phyloP scores from a whole-genome alignment of 2,329 filamentous ascomycete species.

The Thelonectria rubi region DNA sequence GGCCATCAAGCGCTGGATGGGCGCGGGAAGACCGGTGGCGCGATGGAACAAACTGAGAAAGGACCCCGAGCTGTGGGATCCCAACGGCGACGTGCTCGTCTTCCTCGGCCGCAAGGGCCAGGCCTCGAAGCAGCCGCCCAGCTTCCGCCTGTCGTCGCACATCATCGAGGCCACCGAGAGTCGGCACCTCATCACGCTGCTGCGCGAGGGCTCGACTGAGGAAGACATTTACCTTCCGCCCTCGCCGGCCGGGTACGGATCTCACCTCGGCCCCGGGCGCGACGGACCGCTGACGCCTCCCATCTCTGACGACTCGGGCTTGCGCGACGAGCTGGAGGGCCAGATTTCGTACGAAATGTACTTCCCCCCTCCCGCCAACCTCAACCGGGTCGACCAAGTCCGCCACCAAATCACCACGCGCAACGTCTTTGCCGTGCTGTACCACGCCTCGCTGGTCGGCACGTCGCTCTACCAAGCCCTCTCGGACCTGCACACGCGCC shows the following conservation, averaged over 20 bases:
- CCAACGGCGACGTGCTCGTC: slow-evolving; percentile 67
- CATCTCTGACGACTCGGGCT: slow-evolving; percentile 53
- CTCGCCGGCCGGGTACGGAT: slow-evolving; percentile 53
- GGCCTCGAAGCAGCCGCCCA: slow-evolving; percentile 51
- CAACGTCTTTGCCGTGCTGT: slow-evolving; percentile 74
- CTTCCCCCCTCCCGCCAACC: slow-evolving; percentile 65
- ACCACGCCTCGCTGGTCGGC: slow-evolving; percentile 71
- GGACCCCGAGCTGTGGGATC: slow-evolving; percentile 69
- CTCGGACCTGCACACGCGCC: slow-evolving; percentile 67
- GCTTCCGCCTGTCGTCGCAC: slow-evolving; percentile 66
- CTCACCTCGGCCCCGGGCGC: slow-evolving; percentile 32
- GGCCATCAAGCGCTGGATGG: slow-evolving; percentile 63
- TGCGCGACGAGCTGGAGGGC: slow-evolving; percentile 56
- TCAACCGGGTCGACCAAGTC: slow-evolving; percentile 58
- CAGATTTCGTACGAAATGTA: slow-evolving; percentile 70
- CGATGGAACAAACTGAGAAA: slow-evolving; percentile 67
- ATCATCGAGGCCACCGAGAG: slow-evolving; percentile 67
- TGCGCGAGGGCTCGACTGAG: slow-evolving; percentile 63
- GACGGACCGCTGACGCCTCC: slow-evolving; percentile 44
- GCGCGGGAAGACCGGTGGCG: slow-evolving; percentile 57
- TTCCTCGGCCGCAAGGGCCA: slow-evolving; percentile 61
- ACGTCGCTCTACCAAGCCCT: slow-evolving; percentile 70
- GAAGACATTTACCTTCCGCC: slow-evolving; percentile 50
- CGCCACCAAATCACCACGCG: slow-evolving; percentile 72
- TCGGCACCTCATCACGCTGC: slow-evolving; percentile 59